These are phyloP conservation scores for Drechslerella dactyloides DNA, from an alignment of 2,329 filamentous ascomycete genomes.

Conservation along the genomic window DNA sequence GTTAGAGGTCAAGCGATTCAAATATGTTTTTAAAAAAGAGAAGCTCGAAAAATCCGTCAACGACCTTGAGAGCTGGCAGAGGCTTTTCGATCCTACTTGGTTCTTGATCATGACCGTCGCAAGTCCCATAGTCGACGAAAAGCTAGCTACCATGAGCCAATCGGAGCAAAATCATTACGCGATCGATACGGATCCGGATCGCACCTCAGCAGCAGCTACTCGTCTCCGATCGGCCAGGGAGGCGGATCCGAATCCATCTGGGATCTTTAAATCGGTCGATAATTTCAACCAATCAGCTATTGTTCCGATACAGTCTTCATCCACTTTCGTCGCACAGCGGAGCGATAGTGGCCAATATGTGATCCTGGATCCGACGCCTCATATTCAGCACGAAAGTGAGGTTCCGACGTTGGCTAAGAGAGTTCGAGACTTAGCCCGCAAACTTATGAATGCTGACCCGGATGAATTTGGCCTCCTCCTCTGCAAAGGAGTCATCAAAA, in stretches of 20 bases:
- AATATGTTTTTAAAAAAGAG: slow-evolving; percentile 50
- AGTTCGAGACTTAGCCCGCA: slow-evolving; percentile 50
- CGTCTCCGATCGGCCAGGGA: slow-evolving; percentile 21
- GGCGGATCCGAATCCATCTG: background rate
- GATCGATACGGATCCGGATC: slow-evolving; percentile 30
- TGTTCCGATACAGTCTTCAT: slow-evolving; percentile 23
- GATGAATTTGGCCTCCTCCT: slow-evolving; percentile 52
- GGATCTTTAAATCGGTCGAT: slow-evolving; percentile 13
- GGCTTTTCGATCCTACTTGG: slow-evolving; percentile 57
- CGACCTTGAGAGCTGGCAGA: slow-evolving; percentile 57
- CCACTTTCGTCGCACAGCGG: slow-evolving; percentile 22
- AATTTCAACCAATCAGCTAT: slow-evolving; percentile 20
- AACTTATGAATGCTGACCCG: slow-evolving; percentile 53
- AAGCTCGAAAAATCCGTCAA: slow-evolving; percentile 55
- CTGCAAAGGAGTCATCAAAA: slow-evolving; percentile 52
- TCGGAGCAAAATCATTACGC: slow-evolving; percentile 23
- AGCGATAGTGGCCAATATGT: slow-evolving; percentile 2
- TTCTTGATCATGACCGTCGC: slow-evolving; percentile 56
- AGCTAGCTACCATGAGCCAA: slow-evolving; percentile 42
- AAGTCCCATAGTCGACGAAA: slow-evolving; percentile 54
- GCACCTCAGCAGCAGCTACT: slow-evolving; percentile 33
- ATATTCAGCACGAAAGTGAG: slow-evolving; percentile 24
- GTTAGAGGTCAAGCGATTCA: slow-evolving; percentile 52
- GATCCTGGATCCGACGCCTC: slow-evolving; percentile 28
- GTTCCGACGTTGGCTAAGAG: slow-evolving; percentile 45